Conservation (phyloP, 495 filamentous ascomycete species). For the Staphylotrichum tortipilum region DNA sequence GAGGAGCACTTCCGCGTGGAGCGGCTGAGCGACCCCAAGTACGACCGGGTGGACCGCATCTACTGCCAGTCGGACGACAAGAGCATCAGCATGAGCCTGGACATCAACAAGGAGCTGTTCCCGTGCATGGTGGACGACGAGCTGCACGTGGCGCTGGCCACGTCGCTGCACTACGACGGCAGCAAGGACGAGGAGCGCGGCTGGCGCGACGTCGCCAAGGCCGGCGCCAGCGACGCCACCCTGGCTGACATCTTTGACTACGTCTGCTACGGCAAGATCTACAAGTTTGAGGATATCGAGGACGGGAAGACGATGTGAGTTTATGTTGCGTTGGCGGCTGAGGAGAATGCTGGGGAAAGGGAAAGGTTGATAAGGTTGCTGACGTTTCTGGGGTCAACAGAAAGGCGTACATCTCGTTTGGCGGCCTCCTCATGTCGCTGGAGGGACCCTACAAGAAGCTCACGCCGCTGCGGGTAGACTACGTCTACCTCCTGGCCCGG, state of each 20-base stretch:
- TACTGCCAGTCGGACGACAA: constrained; percentile 59
- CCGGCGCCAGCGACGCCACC: constrained; percentile 49
- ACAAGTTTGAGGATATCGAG: constrained; percentile 84
- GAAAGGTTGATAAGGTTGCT: too few species aligned
- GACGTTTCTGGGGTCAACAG: constrained; percentile 40
- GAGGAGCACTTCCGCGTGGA: constrained; percentile 86
- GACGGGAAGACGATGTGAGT: constrained; percentile 78
- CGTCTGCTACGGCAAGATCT: constrained; percentile 95
- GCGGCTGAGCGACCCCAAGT: constrained; percentile 68
- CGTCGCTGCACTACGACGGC: constrained; percentile 79
- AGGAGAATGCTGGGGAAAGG: too few species aligned
- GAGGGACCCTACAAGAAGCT: constrained; percentile 95
- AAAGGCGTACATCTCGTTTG: constrained; percentile 87
- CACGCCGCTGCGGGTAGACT: constrained; percentile 78
- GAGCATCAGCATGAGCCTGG: constrained; percentile 64
- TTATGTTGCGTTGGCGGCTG: too few species aligned
- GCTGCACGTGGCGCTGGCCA: constrained; percentile 70
- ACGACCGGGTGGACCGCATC: constrained; percentile 87
- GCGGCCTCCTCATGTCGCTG: constrained; percentile 78
- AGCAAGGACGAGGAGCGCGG: constrained; percentile 57
- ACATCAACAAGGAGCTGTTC: constrained; percentile 92
- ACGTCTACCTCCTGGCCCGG: constrained; percentile 74
- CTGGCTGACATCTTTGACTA: constrained; percentile 94
- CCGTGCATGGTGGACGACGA: constrained; percentile 62
- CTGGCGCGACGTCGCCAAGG: constrained; percentile 67